Base-by-base conservation (phyloP, 345 rosid genomes). In the Aegle marmelos region DNA sequence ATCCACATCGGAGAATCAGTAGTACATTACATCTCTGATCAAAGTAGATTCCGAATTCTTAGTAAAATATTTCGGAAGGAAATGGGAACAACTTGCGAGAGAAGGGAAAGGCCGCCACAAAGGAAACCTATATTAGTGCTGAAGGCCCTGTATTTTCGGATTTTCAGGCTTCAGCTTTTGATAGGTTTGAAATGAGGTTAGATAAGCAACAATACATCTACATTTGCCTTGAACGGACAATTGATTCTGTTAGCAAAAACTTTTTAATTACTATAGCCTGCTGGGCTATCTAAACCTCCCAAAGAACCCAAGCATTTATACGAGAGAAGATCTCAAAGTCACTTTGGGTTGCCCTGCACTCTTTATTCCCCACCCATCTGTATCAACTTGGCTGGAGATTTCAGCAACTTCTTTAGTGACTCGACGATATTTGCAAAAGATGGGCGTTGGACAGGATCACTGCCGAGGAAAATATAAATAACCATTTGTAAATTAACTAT, bases 391-490 rank as follows among this genome's bases (percentile, higher is more conserved):
- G 82, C 78, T 6, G 97, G 96, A 64, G 99, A 92, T 78, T 95
- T 95, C 65, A 92, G 82, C 84, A 93, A 82, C 85, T 89, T 90
- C 92, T 95, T 95, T 73, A 95, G 80, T 9, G 92, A 79, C 25
- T 86, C 86, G 1, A 95, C 97, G 60, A 95, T 92, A 67, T 81
- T 79, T 14, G 50, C 80, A 73, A 95, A 90, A 27, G 95, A 81
- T 45, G 99, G 99, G 30, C 98, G 91, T 71, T 91, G 87, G 67
- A 83, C 85, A 25, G 95, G 97, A 60, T 93, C 93, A 33, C 97
- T 92, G 88, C 78, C 78, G 67, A 63, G 1, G 56, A 74, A 60
- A 78, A 27, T 4, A 31, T 4, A 72, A 62, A 36, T 45, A 72
- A 24, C 45, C 72, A 45, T 75, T 41, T 64, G 61, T 22, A 53